Evolutionary conservation across 345 rosid genomes (phyloP).

Genomic region (Pseudoturritis turrita): DNA sequence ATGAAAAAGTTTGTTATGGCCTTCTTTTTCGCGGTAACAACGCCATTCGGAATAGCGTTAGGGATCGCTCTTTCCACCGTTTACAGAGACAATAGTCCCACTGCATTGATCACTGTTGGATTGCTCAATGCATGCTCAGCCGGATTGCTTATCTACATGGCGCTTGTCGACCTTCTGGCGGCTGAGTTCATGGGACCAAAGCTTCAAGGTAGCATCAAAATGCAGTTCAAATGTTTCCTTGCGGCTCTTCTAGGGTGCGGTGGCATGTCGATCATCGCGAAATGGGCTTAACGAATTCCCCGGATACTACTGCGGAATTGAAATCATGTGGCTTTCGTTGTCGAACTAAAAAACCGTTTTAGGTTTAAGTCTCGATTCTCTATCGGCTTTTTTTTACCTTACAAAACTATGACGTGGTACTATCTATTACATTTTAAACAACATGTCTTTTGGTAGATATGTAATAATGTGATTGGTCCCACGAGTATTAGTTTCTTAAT

Average conservation of each 20-base stretch:
- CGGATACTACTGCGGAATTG: neutral
- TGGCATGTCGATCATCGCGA: conserved; percentile 67
- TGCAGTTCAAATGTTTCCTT: conserved; percentile 46
- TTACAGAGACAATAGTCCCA: conserved; percentile 56
- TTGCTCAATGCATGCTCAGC: conserved; percentile 67
- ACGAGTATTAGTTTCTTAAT: neutral
- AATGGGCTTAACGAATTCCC: conserved; percentile 53
- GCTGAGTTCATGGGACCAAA: conserved; percentile 71
- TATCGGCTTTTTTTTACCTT: neutral
- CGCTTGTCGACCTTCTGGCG: conserved; percentile 66
- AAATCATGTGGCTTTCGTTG: conserved; percentile 3
- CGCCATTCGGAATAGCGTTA: conserved; percentile 61
- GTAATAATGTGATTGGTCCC: neutral
- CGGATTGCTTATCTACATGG: conserved; percentile 75
- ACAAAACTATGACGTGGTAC: neutral
- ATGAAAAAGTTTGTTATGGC: conserved; percentile 46
- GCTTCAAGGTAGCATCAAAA: conserved; percentile 61
- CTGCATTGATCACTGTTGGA: conserved; percentile 57
- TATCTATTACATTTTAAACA: neutral
- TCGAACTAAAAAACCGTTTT: conserved; percentile 9
- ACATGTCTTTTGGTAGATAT: conserved; percentile 16
- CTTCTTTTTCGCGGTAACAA: conserved; percentile 68
- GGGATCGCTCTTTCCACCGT: conserved; percentile 54
- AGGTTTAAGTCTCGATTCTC: conserved; percentile 20
- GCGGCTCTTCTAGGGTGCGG: conserved; percentile 71